Conservation (phyloP, 306 rosid genomes). For the Myrica gale region DNA sequence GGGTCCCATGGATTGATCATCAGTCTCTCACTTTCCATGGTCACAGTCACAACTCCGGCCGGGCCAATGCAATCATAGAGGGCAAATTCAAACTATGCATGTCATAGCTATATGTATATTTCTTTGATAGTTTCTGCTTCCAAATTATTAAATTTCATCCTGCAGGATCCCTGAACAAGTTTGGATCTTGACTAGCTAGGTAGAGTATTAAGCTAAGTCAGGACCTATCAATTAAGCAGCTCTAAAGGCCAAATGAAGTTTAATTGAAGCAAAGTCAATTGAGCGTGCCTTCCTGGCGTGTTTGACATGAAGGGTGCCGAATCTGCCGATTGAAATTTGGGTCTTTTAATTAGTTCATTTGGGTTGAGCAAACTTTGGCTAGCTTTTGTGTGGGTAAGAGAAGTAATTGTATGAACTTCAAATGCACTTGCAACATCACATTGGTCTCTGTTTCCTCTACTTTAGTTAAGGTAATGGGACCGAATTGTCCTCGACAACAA, state of each 20-base stretch:
- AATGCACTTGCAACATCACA: no score
- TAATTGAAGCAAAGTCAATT: not conserved
- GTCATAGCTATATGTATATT: not conserved
- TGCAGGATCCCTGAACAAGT: not conserved
- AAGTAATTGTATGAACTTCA: no score
- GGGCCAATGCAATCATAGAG: not conserved
- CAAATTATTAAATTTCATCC: not conserved
- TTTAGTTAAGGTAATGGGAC: not conserved
- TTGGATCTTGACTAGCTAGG: not conserved
- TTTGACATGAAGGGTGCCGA: no score
- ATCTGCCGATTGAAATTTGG: no score
- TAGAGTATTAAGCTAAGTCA: not conserved
- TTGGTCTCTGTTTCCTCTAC: no score
- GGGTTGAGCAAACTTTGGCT: not conserved
- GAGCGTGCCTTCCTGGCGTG: not conserved
- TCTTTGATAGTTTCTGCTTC: not conserved
- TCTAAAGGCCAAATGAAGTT: not conserved
- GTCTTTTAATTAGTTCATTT: not conserved
- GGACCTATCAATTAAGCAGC: not conserved
- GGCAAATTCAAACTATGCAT: not conserved
- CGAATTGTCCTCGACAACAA: not conserved
- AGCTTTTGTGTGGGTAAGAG: no score
- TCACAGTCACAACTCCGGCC: not conserved
- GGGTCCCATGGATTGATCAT: not conserved
- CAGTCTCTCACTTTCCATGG: conserved; percentile 1